Evolutionary conservation across 1,139 yeast genomes (phyloP).

Genomic region (Yamadazyma trypodendri): DNA sequence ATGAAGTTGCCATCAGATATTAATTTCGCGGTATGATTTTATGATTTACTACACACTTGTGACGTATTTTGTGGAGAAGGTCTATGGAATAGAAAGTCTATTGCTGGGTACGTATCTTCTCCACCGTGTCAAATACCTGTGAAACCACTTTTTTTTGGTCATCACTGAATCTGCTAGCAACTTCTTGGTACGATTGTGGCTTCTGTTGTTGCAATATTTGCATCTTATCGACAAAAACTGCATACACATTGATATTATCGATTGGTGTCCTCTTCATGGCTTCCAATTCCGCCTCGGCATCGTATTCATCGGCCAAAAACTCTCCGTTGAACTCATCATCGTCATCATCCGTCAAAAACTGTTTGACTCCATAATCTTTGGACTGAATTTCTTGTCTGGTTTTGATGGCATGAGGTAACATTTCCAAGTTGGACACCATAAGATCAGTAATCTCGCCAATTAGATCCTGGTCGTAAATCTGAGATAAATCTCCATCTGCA

Average conservation of each 20-base stretch:
- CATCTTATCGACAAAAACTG: constrained; percentile 36
- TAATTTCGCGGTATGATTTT: neutral
- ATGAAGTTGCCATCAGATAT: constrained; percentile 5
- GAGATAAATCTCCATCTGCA: constrained; percentile 26
- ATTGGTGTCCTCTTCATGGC: constrained; percentile 54
- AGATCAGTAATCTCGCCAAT: constrained; percentile 41
- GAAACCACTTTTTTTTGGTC: constrained; percentile 34
- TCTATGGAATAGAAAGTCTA: neutral
- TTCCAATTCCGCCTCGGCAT: constrained; percentile 53
- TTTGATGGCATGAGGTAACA: constrained; percentile 49
- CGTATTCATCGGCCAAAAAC: constrained; percentile 40
- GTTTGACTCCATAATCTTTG: constrained; percentile 32
- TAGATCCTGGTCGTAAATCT: constrained; percentile 33
- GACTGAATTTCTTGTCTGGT: constrained; percentile 44
- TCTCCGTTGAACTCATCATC: constrained; percentile 29
- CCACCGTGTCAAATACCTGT: constrained; percentile 25
- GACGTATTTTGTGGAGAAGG: neutral
- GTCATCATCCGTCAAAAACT: constrained; percentile 24
- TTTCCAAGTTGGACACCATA: constrained; percentile 41
- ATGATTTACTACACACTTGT: neutral
- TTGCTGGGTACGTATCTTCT: constrained; percentile 2
- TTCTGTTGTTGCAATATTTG: constrained; percentile 34
- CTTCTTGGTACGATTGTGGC: constrained; percentile 31
- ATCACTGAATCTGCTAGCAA: constrained; percentile 38
- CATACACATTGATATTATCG: constrained; percentile 47